Conservation (phyloP, 164 flowering plant genomes). For the Magnolia kwangsiensis region DNA sequence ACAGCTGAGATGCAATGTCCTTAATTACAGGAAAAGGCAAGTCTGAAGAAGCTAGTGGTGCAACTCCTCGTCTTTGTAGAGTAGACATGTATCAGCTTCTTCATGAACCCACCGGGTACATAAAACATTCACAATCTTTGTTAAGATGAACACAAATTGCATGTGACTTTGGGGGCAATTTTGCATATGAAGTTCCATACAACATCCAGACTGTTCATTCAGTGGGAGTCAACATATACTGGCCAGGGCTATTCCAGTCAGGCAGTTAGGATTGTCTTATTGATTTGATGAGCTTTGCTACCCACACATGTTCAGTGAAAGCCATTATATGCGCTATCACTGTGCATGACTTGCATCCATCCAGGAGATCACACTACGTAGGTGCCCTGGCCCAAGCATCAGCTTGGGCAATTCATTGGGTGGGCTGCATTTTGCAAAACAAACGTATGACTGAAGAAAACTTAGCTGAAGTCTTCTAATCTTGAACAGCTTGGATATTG, state of each 20-base stretch:
- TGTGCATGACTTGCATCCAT: too few species aligned
- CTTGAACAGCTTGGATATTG: too few species aligned
- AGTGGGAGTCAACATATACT: not conserved
- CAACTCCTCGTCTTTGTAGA: constrained; percentile 49
- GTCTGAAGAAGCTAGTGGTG: constrained; percentile 23
- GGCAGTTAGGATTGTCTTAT: not conserved
- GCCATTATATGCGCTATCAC: too few species aligned
- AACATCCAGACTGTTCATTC: not conserved
- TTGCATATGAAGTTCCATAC: not conserved
- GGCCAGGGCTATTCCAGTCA: not conserved
- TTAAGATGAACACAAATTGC: not conserved
- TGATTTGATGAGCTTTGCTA: not conserved
- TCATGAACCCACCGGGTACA: constrained; percentile 51
- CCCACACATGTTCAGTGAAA: not conserved
- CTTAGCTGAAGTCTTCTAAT: too few species aligned
- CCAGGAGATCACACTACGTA: too few species aligned
- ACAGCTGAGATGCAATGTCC: not conserved
- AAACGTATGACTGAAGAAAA: too few species aligned
- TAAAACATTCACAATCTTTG: not conserved
- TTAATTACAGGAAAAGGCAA: constrained; percentile 38
- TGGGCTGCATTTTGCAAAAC: too few species aligned
- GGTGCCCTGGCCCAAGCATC: too few species aligned
- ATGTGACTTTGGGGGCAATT: not conserved
- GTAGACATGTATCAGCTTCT: constrained; percentile 56
- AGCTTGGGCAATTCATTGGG: too few species aligned